Percentiles rank a stretch among this genome's conserved stretches.
These are phyloP conservation scores for Ramaria sp. DNA, from an alignment of 768 basidiomycete species.

Conservation along the genomic window DNA sequence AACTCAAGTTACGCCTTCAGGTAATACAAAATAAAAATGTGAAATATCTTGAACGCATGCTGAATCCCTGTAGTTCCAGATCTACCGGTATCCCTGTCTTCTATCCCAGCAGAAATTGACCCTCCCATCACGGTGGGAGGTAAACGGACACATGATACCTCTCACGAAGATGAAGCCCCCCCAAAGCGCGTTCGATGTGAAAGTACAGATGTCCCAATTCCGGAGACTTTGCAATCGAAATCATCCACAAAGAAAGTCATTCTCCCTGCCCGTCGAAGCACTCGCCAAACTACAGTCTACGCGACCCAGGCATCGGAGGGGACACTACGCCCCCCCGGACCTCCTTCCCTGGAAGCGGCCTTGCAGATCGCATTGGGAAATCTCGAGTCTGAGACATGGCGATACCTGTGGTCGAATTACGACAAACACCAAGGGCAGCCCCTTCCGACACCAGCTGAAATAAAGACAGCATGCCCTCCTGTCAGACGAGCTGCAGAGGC, in stretches of 20 bases:
- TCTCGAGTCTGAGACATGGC: constrained; percentile 4
- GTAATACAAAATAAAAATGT: too few species aligned
- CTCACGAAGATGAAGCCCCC: too few species aligned
- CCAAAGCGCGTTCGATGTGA: too few species aligned
- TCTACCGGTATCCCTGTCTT: too few species aligned
- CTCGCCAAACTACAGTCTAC: constrained; percentile 1
- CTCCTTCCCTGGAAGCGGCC: constrained; percentile 5
- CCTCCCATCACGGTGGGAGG: too few species aligned
- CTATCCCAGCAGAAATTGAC: too few species aligned
- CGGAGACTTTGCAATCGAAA: too few species aligned
- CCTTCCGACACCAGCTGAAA: not conserved
- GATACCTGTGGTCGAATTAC: not conserved
- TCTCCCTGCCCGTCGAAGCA: constrained; percentile 1
- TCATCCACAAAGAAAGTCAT: not conserved
- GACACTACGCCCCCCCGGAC: constrained; percentile 4
- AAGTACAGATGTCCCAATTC: too few species aligned
- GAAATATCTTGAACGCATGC: too few species aligned
- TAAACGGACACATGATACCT: too few species aligned
- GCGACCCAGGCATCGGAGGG: constrained; percentile 1
- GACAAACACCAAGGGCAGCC: not conserved
- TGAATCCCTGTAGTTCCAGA: too few species aligned
- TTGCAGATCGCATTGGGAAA: constrained; percentile 1
- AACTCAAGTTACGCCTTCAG: too few species aligned
- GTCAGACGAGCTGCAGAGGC: not conserved
- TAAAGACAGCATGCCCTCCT: not conserved